These are phyloP conservation scores for Amaranthus cruentus DNA, from an alignment of 148 eudicot genomes.

Conservation along the genomic window DNA sequence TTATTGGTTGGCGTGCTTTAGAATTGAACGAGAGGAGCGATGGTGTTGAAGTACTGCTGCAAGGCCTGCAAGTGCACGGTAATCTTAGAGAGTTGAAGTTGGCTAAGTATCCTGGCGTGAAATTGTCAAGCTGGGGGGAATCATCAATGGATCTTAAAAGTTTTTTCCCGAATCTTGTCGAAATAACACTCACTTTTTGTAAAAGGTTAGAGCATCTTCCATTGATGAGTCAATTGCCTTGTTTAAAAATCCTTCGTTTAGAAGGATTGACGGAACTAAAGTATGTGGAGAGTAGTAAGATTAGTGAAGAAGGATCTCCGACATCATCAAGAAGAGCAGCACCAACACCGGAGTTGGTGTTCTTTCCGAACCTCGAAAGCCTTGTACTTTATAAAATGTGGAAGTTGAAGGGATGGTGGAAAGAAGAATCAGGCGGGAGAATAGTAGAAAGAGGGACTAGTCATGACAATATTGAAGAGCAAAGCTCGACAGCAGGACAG, in stretches of 20 bases:
- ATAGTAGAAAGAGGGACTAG: no score
- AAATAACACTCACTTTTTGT: not conserved
- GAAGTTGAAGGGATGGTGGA: conserved; percentile 13
- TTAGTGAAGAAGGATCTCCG: not conserved
- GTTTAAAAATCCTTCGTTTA: not conserved
- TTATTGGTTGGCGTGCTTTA: not conserved
- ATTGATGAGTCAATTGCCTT: not conserved
- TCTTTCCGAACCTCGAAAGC: conserved; percentile 9
- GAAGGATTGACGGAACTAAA: not conserved
- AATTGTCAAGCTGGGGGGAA: not conserved
- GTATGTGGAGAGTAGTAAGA: not conserved
- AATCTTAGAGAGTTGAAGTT: not conserved
- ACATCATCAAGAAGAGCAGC: not conserved
- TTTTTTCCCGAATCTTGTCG: not conserved
- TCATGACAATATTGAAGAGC: no score
- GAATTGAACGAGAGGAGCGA: no score
- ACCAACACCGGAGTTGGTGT: not conserved
- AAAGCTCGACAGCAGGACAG: no score
- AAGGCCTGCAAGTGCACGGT: not conserved
- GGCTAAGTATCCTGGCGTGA: not conserved
- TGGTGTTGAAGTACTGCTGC: not conserved
- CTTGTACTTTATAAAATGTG: not conserved
- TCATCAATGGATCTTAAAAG: not conserved
- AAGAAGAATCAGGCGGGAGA: not conserved
- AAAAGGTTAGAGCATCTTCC: not conserved